Evolutionary conservation across 2,329 filamentous ascomycete species (phyloP).

Genomic region (Hymenoscyphus salicellus): DNA sequence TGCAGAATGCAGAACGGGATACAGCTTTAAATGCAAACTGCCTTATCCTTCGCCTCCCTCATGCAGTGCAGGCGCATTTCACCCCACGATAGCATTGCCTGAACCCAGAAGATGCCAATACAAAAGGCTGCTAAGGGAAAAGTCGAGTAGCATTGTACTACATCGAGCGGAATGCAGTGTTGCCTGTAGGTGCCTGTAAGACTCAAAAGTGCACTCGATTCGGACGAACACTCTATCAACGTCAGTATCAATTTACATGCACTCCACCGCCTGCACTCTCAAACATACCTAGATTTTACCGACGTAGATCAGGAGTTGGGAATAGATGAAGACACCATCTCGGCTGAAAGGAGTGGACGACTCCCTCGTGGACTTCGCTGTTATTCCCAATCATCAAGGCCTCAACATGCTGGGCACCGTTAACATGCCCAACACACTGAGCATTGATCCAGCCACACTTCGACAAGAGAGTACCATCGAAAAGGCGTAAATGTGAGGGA

Average conservation of each 20-base stretch:
- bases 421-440: background rate
- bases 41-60: too few relatives aligned
- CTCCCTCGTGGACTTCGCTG: background rate
- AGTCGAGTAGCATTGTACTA: background rate
- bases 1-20: too few relatives aligned
- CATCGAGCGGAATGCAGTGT: background rate
- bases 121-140: background rate
- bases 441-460: background rate
- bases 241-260: background rate
- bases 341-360: background rate
- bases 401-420: background rate
- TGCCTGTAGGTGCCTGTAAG: background rate
- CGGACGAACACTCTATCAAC: background rate
- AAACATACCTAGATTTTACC: background rate
- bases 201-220: background rate
- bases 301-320: background rate
- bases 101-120: background rate
- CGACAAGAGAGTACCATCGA: background rate
- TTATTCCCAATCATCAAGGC: background rate
- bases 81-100: background rate
- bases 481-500: background rate
- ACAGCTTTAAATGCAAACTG: too few relatives aligned
- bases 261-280: background rate
- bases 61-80: too few relatives aligned
- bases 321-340: slow-evolving; percentile 1